Evolutionary conservation across 805 yeast genomes (phyloP).

Genomic region (Crinitomyces ghanaensis): DNA sequence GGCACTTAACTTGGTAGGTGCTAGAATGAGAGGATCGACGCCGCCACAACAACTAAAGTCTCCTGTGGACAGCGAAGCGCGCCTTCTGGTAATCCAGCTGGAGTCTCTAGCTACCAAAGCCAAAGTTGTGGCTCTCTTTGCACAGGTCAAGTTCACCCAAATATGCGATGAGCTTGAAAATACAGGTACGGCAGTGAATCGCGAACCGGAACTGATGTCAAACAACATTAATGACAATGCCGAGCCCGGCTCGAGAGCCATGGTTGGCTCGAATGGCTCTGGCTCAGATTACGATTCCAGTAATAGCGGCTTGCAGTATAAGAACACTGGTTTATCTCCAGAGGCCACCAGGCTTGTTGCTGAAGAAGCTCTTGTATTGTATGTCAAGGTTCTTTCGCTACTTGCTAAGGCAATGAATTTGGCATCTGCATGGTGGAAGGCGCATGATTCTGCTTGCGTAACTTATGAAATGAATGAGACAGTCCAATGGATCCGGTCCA

Average conservation of each 20-base stretch:
- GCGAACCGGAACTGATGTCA: conserved; percentile 1
- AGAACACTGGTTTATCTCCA: conserved; percentile 19
- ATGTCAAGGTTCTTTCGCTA: conserved; percentile 71
- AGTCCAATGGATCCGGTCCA: conserved; percentile 86
- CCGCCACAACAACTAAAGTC: conserved; percentile 16
- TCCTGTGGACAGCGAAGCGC: conserved; percentile 18
- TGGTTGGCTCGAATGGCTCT: too few relatives aligned
- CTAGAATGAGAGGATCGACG: conserved; percentile 61
- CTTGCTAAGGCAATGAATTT: conserved; percentile 76
- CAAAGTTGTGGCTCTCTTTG: conserved; percentile 77
- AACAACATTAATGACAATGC: too few relatives aligned
- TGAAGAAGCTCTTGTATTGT: conserved; percentile 77
- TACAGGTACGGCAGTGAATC: background rate
- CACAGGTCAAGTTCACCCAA: conserved; percentile 79
- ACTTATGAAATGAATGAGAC: conserved; percentile 30
- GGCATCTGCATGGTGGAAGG: conserved; percentile 87
- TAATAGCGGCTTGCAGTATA: too few relatives aligned
- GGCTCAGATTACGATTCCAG: too few relatives aligned
- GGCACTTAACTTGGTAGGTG: conserved; percentile 80
- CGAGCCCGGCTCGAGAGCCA: too few relatives aligned
- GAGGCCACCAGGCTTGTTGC: conserved; percentile 38
- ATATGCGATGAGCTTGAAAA: too few relatives aligned
- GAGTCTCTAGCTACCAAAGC: conserved; percentile 82
- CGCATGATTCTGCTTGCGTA: conserved; percentile 23
- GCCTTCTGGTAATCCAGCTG: conserved; percentile 29